Evolutionary conservation across 108 stramenopile genomes (phyloP), one percentile per base, ranked within the genome.

Genomic region (Cyclostephanos tholiformis): DNA sequence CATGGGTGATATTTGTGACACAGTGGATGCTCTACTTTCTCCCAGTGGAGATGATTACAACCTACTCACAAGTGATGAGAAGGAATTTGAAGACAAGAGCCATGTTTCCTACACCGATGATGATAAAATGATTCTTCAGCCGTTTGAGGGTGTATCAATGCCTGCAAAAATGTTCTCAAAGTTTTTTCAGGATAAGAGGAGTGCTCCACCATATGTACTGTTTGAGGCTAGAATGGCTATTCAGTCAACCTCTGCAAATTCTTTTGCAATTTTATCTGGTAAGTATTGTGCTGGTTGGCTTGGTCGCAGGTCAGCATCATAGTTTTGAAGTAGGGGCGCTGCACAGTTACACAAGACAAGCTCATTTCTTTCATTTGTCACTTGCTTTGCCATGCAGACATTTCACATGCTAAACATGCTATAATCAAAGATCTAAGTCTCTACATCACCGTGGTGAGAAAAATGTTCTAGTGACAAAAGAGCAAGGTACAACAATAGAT

Each of bases 41-140:
- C 51, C 32, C 30, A 30, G 27, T 52, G 67, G 51, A 36, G 19
- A 53, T 53, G 67, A 67, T 30, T 14, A 30, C 17, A 46, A 67
- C 29, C 12, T 53, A 27, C 30, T 67, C 14, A 67, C 67, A 19
- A 27, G 30, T 16, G 67, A 36, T 17, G 51, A 67, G 67, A 30
- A n/a, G 14, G 29, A n/a, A 13, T 12, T 1, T 9, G 52, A 32
- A 30, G 52, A 67, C 26, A n/a, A 27, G 11, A 32, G 30, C 22
- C 50, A 32, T 1, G n/a, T 53, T 1, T 53, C 67, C 26, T 70
- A 70, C 69, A 70, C 69, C 2, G 35, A 59, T 12, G n/a, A 55
- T 29, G 57, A 70, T 35, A 70, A 70, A 26, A 55, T 70, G 69
- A 44, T 70, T 16, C 69, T 70, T 43, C 56, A 57, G 25, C 55